A percentile compares a stretch with the other conserved stretches of the same genome.
Conservation (phyloP, 139 green algal genomes). For the Diplosphaera chodatii region DNA sequence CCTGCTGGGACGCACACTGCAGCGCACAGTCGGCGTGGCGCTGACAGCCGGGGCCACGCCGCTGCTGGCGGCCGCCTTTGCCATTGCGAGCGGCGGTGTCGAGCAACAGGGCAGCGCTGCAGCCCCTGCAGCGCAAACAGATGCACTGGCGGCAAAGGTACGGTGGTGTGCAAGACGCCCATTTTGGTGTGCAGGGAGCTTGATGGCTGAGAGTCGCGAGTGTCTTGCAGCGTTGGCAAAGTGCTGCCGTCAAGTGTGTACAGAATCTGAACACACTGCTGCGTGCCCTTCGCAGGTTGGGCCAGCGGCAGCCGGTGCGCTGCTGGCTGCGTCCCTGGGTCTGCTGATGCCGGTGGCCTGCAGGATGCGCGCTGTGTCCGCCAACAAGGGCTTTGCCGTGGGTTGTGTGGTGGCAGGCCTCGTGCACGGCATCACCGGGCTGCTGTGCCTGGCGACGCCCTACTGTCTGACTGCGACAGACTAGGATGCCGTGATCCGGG, state of each 20-base stretch:
- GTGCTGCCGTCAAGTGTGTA: no score
- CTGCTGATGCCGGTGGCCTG: constrained; percentile 13
- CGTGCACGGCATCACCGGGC: constrained; percentile 7
- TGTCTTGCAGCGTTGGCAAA: no score
- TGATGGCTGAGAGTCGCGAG: no score
- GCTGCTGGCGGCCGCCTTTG: background rate
- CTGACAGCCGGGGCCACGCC: background rate
- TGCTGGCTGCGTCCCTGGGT: background rate
- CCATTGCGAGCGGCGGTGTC: background rate
- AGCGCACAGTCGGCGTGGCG: background rate
- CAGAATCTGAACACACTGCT: no score
- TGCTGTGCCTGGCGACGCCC: constrained; percentile 26
- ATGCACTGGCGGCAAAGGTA: constrained; percentile 6
- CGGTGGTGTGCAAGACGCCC: no score
- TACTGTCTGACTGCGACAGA: constrained; percentile 23
- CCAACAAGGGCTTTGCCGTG: constrained; percentile 18
- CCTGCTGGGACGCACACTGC: constrained; percentile 6
- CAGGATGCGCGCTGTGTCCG: constrained; percentile 6
- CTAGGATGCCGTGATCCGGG: no score
- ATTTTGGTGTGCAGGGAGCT: no score
- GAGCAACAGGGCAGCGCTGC: background rate
- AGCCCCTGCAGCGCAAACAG: no score
- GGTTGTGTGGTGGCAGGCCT: constrained; percentile 9
- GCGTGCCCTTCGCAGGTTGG: background rate
- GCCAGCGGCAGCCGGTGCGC: constrained; percentile 2